Evolutionary conservation across 495 filamentous ascomycete genomes (phyloP), one percentile per base, ranked within the genome.

Genomic region (Polyplosphaeria fusca): DNA sequence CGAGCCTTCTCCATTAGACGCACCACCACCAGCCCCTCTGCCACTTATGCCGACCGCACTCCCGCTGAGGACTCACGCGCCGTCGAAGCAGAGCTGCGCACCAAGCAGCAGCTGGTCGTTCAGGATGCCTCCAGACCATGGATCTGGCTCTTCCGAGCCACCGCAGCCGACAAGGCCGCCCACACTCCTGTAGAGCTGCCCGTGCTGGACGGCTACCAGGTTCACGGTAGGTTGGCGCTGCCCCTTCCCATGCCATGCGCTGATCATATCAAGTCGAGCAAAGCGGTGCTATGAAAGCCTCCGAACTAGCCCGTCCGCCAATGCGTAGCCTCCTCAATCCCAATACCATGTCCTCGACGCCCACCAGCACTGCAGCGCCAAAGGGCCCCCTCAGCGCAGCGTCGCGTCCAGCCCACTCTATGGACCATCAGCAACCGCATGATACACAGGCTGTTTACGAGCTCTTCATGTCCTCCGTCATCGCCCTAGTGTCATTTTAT

Each of bases 401-500:
- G 5, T 12, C 3, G 4, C 57, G 57, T 37, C 20, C 19, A 27
- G 20, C 32, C 28, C 52, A 57, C 9, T 53, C 43, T 22, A 0
- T 28, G 19, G 52, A 49, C 14, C 57, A 61, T 47, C 57, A 52
- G 44, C 56, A 14, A 24, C 49, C 28, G 44, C 42, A 56, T 42
- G 62, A 65, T 47, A 57, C 32, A 23, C 55, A 40, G 13, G 40
- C 55, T 32, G 58, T 67, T 11, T 67, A 69, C 52, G 52, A 58
- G 25, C 60, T 67, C 16, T 68, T 67, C 51, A 68, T 62, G 23
- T 62, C 60, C 19, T 46, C 64, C 27, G 52, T 69, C 39, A 42
- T 65, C 42, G 58, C 61, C 23, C 41, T 54, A 12, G 40, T 71
- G n/a, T 66, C 65, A 12, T 69, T 60, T 35, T 37, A 51, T 35